phyloP scores from a whole-genome alignment of 2,329 filamentous ascomycete species.

The Pseudogymnoascus sp. region DNA sequence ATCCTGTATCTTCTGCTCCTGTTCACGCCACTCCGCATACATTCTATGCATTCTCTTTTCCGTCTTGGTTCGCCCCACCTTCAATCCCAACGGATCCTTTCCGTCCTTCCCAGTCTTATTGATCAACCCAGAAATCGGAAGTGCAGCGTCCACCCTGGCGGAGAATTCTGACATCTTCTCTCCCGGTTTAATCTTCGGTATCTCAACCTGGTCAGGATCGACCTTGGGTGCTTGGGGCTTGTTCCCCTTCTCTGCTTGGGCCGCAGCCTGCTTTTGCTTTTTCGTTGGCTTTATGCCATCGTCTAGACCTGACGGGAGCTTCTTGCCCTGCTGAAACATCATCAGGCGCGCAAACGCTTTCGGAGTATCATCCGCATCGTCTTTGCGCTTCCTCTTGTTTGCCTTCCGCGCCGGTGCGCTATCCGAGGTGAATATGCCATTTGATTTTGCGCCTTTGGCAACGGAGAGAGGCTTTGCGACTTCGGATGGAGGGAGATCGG shows the following conservation, averaged over 20 bases:
- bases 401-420: constrained; percentile 25
- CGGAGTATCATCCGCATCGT: constrained; percentile 66
- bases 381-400: constrained; percentile 44
- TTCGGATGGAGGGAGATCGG: constrained; percentile 44
- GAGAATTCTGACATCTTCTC: constrained; percentile 78
- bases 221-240: constrained; percentile 20
- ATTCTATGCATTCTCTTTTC: constrained; percentile 77
- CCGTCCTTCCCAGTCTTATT: constrained; percentile 53
- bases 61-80: constrained; percentile 68
- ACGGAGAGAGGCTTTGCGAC: constrained; percentile 38
- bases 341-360: constrained; percentile 82
- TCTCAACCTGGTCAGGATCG: constrained; percentile 26
- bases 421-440: constrained; percentile 31
- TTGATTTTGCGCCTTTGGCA: constrained; percentile 37
- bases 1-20: constrained; percentile 46
- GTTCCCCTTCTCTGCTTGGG: constrained; percentile 19
- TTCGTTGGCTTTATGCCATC: constrained; percentile 48
- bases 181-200: constrained; percentile 70
- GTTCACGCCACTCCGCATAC: constrained; percentile 69
- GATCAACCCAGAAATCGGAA: constrained; percentile 67
- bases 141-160: constrained; percentile 72
- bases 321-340: constrained; percentile 60
- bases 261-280: constrained; percentile 25
- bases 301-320: constrained; percentile 58
- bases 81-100: constrained; percentile 57